Base-by-base conservation (phyloP, 345 rosid genomes). In the Populus tremula region DNA sequence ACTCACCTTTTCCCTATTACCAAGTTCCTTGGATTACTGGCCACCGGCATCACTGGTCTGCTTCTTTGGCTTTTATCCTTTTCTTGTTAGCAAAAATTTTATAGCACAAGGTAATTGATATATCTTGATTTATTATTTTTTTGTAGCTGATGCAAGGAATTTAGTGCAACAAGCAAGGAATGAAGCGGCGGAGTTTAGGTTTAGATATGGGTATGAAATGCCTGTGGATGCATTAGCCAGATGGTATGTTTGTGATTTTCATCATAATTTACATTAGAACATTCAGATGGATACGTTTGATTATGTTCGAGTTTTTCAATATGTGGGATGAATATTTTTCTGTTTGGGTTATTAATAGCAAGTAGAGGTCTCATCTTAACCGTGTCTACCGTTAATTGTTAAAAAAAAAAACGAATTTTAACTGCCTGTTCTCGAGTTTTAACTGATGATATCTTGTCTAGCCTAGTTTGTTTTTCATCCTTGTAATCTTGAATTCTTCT, bases 101-200 rank as follows among this genome's bases (percentile, higher is more conserved):
- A 59, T 59, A 10, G 64, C 64, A n/a, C 25, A n/a, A 56, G 23
- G 62, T n/a, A 59, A 23, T 10, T 59, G 64, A 59, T 59, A 59
- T 59, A 59, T 4, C 12, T n/a, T 59, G 47, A 41, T 33, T 33
- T 33, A 31, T 31, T 31, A 41, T 41, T 43, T 11, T 71, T 82
- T 81, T 2, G 36, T 89, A 93, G 99, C 99, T 85, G 99, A 94
- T 96, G 91, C 99, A 18, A 94, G 98, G 91, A 91, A 98, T 21
- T 90, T 96, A 83, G 98, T 96, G 43, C 92, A 90, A 79, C 99
- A 96, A 85, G 99, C 99, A 53, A 88, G 99, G 80, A 94, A 96
- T 89, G 96, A 96, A 81, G 99, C 99, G 4, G 98, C 99, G 72
- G 99, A 96, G 85, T 96, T 94, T 84, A 93, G 97, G 66, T 90